These are phyloP conservation scores for Nemania abortiva DNA, from an alignment of 2,329 filamentous ascomycete genomes.

Conservation along the genomic window DNA sequence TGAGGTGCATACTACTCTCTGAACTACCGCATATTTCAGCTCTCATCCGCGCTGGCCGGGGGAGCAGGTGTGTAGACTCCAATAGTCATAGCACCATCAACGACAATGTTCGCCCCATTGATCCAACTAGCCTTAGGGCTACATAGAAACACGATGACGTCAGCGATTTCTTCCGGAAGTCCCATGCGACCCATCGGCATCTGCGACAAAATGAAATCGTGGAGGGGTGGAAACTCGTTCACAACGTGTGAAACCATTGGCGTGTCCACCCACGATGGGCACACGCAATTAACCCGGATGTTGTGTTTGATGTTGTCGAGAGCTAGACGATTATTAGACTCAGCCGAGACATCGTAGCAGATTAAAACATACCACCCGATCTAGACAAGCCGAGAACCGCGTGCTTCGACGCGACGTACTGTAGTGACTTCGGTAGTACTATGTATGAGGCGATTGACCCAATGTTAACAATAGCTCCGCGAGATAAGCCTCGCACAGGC, in stretches of 20 bases:
- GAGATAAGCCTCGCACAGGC: not conserved
- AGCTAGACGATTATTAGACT: too few relatives aligned
- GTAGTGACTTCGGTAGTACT: not conserved
- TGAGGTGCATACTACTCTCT: too few relatives aligned
- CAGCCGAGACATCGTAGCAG: too few relatives aligned
- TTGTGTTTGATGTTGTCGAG: not conserved
- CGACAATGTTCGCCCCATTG: not conserved
- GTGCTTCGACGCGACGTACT: slow-evolving; percentile 42
- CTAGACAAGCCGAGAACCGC: slow-evolving; percentile 39
- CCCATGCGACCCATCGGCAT: not conserved
- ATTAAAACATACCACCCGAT: too few relatives aligned
- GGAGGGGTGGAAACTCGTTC: not conserved
- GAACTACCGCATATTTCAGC: too few relatives aligned
- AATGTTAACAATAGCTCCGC: slow-evolving; percentile 42
- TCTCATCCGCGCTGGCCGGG: too few relatives aligned
- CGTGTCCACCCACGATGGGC: not conserved
- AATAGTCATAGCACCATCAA: too few relatives aligned
- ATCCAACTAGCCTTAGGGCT: not conserved
- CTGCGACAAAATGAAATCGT: not conserved
- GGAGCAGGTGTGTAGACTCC: too few relatives aligned
- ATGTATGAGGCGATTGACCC: slow-evolving; percentile 32
- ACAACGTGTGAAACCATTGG: not conserved
- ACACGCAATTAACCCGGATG: not conserved
- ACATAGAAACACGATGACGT: not conserved
- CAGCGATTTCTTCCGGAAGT: not conserved